Percentiles rank a stretch among this genome's conserved stretches.
These are phyloP conservation scores for Chalciporus sphaerocephalus DNA, from an alignment of 768 basidiomycete genomes.

Conservation along the genomic window DNA sequence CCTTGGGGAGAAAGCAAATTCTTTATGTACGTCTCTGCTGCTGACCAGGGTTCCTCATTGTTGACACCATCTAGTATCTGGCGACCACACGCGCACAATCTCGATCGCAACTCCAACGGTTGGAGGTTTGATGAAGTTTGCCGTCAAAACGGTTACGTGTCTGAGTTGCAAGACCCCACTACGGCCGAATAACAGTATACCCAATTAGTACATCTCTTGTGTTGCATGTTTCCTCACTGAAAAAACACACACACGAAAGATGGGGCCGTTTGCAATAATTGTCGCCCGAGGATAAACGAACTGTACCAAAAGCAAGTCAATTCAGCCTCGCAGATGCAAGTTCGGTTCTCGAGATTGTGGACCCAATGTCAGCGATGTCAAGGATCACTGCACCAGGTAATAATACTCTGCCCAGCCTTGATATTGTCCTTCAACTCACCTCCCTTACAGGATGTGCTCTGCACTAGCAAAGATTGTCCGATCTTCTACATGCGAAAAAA, in stretches of 20 bases:
- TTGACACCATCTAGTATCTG: conserved; percentile 60
- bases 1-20: conserved; percentile 84
- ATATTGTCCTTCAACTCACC: not conserved
- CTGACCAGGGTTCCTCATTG: not conserved
- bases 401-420: not conserved
- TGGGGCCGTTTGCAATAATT: conserved; percentile 93
- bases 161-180: conserved; percentile 93
- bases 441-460: conserved; percentile 78
- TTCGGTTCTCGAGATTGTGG: conserved; percentile 92
- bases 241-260: conserved; percentile 50
- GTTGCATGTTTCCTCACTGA: not conserved
- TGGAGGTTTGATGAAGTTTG: conserved; percentile 98
- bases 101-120: conserved; percentile 95
- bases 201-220: conserved; percentile 42
- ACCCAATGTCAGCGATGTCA: conserved; percentile 99
- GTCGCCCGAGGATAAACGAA: conserved; percentile 78
- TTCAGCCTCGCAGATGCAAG: conserved; percentile 73
- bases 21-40: conserved; percentile 55
- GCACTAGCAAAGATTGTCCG: conserved; percentile 95
- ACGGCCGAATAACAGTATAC: conserved; percentile 67
- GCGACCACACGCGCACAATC: conserved; percentile 93
- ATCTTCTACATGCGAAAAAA: conserved; percentile 99
- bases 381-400: conserved; percentile 91
- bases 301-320: conserved; percentile 88
- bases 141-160: conserved; percentile 92